phyloP scores from a whole-genome alignment of 768 basidiomycete species.

The Hypholoma sublateritium region DNA sequence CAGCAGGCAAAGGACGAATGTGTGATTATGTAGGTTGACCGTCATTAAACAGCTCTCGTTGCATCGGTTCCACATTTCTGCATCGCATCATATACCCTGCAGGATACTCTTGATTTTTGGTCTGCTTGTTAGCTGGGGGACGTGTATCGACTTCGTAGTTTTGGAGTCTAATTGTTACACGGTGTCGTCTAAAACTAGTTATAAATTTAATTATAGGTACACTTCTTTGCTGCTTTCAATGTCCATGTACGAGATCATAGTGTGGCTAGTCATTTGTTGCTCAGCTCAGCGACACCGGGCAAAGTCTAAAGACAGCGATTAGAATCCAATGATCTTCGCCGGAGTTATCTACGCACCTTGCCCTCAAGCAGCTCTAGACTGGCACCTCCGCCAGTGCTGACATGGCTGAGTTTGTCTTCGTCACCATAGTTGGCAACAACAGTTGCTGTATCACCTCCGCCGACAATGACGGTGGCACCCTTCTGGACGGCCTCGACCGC shows the following conservation, averaged over 20 bases:
- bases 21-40: slow-evolving; percentile 47
- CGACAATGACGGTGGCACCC: slow-evolving; percentile 92
- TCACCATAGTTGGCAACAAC: slow-evolving; percentile 83
- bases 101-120: not conserved
- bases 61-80: not conserved
- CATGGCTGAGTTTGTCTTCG: slow-evolving; percentile 92
- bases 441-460: slow-evolving; percentile 96
- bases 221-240: not conserved
- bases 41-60: not conserved
- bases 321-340: not conserved
- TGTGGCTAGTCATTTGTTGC: slow-evolving; percentile 41
- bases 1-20: slow-evolving; percentile 95
- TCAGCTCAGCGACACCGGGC: slow-evolving; percentile 90
- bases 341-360: slow-evolving; percentile 58
- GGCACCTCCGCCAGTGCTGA: slow-evolving; percentile 94
- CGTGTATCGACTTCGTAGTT: not conserved
- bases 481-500: slow-evolving; percentile 83
- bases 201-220: slow-evolving; percentile 6
- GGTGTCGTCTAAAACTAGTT: slow-evolving; percentile 2
- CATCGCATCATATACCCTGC: not conserved
- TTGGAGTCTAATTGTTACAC: slow-evolving; percentile 2
- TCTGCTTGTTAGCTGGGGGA: not conserved
- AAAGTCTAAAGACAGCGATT: slow-evolving; percentile 52
- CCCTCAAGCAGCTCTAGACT: slow-evolving; percentile 96
- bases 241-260: not conserved